Conservation (phyloP, 768 basidiomycete species). For the Dentipellis fragilis region DNA sequence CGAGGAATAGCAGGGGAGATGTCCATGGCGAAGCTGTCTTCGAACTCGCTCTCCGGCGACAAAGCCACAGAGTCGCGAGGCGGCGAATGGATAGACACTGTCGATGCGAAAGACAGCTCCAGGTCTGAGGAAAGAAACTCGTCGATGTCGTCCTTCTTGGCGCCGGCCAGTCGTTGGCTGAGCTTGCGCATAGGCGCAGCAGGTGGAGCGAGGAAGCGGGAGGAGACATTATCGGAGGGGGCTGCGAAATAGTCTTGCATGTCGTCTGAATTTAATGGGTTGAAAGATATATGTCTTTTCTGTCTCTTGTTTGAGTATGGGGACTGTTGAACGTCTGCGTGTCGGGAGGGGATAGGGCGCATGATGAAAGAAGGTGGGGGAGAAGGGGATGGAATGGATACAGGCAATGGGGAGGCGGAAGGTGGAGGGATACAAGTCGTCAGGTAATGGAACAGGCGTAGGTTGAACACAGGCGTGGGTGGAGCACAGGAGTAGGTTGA, state of each 20-base stretch:
- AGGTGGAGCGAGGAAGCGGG: constrained; percentile 30
- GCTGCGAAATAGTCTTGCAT: constrained; percentile 46
- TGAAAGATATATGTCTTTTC: constrained; percentile 8
- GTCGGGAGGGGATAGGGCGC: constrained; percentile 25
- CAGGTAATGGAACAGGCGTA: not conserved
- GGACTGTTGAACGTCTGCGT: constrained; percentile 26
- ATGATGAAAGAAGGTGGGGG: not conserved
- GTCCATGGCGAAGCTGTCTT: constrained; percentile 62
- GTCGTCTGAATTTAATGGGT: constrained; percentile 21
- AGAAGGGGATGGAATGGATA: not conserved
- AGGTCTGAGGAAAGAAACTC: constrained; percentile 68
- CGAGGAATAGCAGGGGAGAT: constrained; percentile 58
- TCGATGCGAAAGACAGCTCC: constrained; percentile 76
- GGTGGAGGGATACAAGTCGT: too few species aligned
- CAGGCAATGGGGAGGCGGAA: not conserved
- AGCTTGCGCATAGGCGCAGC: constrained; percentile 38
- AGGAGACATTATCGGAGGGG: constrained; percentile 28
- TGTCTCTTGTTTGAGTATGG: not conserved
- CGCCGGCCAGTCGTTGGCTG: constrained; percentile 30
- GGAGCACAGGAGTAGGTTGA: not conserved
- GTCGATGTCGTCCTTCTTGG: constrained; percentile 42
- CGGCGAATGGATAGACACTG: constrained; percentile 71
- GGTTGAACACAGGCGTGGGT: not conserved
- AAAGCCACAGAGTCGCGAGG: constrained; percentile 37
- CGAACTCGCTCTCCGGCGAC: constrained; percentile 32